Conservation (phyloP, 1,284 basidiomycete genomes). For the Sphagnurus paluster region DNA sequence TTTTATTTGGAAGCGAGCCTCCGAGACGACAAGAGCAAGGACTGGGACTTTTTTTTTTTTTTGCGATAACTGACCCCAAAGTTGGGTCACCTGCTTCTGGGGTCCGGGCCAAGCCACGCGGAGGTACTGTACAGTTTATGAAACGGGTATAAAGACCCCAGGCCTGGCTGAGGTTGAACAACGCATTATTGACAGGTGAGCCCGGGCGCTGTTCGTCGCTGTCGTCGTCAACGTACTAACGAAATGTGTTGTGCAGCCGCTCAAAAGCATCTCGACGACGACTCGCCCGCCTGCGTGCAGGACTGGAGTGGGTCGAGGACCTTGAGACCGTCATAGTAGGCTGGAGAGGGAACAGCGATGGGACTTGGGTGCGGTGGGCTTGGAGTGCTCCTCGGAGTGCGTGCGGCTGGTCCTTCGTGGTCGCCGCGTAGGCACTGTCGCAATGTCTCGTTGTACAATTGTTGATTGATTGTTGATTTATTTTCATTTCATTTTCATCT, state of each 20-base stretch:
- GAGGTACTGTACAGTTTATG: slow-evolving; percentile 54
- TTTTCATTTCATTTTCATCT: slow-evolving; percentile 6
- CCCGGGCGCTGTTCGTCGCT: slow-evolving; percentile 9
- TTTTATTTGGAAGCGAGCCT: slow-evolving; percentile 12
- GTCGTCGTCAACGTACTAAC: not conserved
- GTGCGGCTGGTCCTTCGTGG: slow-evolving; percentile 58
- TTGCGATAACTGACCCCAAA: slow-evolving; percentile 28
- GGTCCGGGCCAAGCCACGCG: slow-evolving; percentile 45
- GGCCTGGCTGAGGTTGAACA: slow-evolving; percentile 21
- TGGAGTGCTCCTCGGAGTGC: slow-evolving; percentile 34
- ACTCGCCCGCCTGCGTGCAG: slow-evolving; percentile 61
- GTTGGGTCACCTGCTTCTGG: slow-evolving; percentile 28
- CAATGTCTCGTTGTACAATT: slow-evolving; percentile 89
- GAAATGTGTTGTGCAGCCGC: slow-evolving; percentile 42
- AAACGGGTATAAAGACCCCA: slow-evolving; percentile 26
- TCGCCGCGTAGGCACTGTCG: slow-evolving; percentile 65
- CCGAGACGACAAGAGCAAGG: slow-evolving; percentile 18
- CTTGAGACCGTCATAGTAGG: slow-evolving; percentile 79
- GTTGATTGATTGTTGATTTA: slow-evolving; percentile 1
- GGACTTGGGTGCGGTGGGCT: slow-evolving; percentile 84
- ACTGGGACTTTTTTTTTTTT: slow-evolving; percentile 20
- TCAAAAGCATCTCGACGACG: slow-evolving; percentile 88
- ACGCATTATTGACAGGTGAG: slow-evolving; percentile 67
- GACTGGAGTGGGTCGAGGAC: slow-evolving; percentile 79
- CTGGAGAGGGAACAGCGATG: slow-evolving; percentile 74